Base-by-base conservation (phyloP, 805 yeast species). In the Cyberlindnera subsufficiens region DNA sequence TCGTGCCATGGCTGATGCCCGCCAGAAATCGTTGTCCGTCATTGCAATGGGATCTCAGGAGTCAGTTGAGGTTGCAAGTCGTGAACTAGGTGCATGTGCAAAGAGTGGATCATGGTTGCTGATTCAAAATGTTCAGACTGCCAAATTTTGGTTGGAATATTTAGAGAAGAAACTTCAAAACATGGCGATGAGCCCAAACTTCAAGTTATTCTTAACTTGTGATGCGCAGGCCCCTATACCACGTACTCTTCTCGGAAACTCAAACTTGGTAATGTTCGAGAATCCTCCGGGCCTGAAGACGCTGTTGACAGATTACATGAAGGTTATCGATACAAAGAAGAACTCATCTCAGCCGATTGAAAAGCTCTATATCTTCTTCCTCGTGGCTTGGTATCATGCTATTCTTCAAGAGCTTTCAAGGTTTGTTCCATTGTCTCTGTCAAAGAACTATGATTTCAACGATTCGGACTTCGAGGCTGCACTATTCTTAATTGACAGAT, bases 31-130 rank as follows among this genome's bases (percentile, higher is more conserved):
- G 3, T 54, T 80, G 30, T 56, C 54, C 0, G 59, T 71, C 1
- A 71, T 86, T 32, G 76, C 96, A 0, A 69, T 90, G 76, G 97
- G 96, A 0, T 77, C 95, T 0, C 56, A 60, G 19, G 95, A 87
- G 59, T 82, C 86, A 9, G 59, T 68, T 2, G 72, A 66, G 3
- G 63, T 69, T 33, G 90, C 91, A 0, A 75, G 74, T 18, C 63
- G 66, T 39, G 76, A 77, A n/a, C 63, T 87, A 8, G 54, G 58
- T 1, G 60, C 58, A 9, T 76, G 78, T 0, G 55, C 71, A 1
- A 63, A 57, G n/a, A 55, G 56, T 1, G 88, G 86, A 0, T 53
- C 59, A 1, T 88, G 96, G 96, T 60, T 91, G 0, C 53, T 90
- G 25, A 60, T 91, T 27, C 96, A 91, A 56, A 90, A 90, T 55